These are phyloP conservation scores for Colletotrichum musae DNA, from an alignment of 2,329 filamentous ascomycete genomes.

Conservation along the genomic window DNA sequence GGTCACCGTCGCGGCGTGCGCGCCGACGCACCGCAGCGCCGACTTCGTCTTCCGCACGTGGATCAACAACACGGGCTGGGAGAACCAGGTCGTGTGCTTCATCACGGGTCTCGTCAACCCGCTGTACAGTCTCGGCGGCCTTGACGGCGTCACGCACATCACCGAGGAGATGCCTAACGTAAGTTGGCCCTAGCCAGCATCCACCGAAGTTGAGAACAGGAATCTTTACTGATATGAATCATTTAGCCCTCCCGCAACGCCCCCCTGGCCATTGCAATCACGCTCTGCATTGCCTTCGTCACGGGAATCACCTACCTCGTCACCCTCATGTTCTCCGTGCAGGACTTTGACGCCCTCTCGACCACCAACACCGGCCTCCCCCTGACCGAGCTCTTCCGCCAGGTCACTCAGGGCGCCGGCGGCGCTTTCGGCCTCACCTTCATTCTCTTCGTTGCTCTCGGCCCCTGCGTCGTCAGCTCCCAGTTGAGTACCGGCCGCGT, in stretches of 20 bases:
- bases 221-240: neutral
- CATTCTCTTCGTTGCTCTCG: conserved; percentile 60
- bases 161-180: conserved; percentile 67
- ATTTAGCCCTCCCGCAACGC: conserved; percentile 53
- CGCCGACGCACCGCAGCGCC: conserved; percentile 58
- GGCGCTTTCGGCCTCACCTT: conserved; percentile 59
- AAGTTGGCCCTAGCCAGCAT: conserved; percentile 42
- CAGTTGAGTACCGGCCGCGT: conserved; percentile 52
- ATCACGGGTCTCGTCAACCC: conserved; percentile 66
- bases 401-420: conserved; percentile 56
- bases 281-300: conserved; percentile 63
- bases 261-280: conserved; percentile 57
- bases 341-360: conserved; percentile 60
- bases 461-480: conserved; percentile 55
- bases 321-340: conserved; percentile 66
- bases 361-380: conserved; percentile 59
- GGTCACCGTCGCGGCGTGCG: conserved; percentile 62
- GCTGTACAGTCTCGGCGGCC: conserved; percentile 61
- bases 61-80: conserved; percentile 68
- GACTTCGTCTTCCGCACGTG: conserved; percentile 67
- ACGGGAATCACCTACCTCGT: conserved; percentile 66
- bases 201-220: no score
- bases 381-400: conserved; percentile 61
- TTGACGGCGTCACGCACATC: conserved; percentile 65
- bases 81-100: conserved; percentile 63